phyloP scores from a whole-genome alignment of 148 eudicot species.

The Rhododendron mucronatum region DNA sequence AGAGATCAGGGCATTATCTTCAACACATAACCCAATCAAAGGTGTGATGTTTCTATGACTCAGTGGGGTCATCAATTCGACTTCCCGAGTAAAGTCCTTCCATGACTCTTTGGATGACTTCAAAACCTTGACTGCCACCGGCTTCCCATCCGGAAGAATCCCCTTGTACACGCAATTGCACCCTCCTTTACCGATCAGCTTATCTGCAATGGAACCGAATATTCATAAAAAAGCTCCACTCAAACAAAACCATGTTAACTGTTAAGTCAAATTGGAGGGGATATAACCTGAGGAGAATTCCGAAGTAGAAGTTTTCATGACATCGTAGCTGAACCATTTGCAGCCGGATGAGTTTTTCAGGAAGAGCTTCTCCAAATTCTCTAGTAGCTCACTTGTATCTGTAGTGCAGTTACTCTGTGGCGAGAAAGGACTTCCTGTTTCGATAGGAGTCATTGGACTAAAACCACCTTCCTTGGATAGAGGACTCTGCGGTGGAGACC shows the following conservation, averaged over 20 bases:
- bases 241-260: neutral
- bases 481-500: slow-evolving; percentile 54
- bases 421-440: slow-evolving; percentile 29
- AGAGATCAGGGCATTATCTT: slow-evolving; percentile 57
- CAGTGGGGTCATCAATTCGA: slow-evolving; percentile 84
- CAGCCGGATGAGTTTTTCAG: slow-evolving; percentile 40
- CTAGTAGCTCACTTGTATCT: slow-evolving; percentile 26
- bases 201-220: slow-evolving; percentile 39
- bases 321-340: slow-evolving; percentile 66
- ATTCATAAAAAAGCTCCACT: neutral
- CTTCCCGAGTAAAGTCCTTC: slow-evolving; percentile 67
- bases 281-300: slow-evolving; percentile 68
- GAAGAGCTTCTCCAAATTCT: slow-evolving; percentile 45
- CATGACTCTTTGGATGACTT: slow-evolving; percentile 66
- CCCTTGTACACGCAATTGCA: slow-evolving; percentile 80
- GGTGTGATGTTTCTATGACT: no score
- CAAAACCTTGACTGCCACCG: slow-evolving; percentile 71
- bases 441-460: slow-evolving; percentile 20
- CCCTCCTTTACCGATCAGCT: slow-evolving; percentile 89
- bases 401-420: slow-evolving; percentile 17
- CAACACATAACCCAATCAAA: no score
- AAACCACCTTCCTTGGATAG: slow-evolving; percentile 23
- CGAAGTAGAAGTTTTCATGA: slow-evolving; percentile 56
- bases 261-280: neutral
- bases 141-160: slow-evolving; percentile 63